These are phyloP conservation scores for Geranium rotundifolium DNA, from an alignment of 345 rosid genomes.

Conservation along the genomic window DNA sequence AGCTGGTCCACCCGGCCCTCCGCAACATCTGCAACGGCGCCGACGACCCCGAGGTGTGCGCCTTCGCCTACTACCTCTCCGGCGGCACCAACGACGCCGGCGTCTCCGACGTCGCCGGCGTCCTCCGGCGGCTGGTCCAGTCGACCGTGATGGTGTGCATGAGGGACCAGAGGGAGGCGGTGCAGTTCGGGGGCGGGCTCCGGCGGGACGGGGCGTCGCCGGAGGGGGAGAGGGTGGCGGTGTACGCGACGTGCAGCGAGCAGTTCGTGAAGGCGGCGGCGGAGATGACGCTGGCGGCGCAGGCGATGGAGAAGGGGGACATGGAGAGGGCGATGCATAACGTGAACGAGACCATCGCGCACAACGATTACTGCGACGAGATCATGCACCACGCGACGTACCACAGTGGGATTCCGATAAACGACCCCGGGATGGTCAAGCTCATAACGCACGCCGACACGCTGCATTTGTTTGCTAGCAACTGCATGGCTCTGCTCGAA, in stretches of 20 bases:
- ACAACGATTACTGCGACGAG: neutral
- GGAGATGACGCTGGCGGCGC: neutral
- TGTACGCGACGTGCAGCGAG: neutral
- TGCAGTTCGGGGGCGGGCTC: neutral
- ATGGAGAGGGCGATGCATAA: neutral
- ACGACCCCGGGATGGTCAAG: neutral
- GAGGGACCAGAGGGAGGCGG: neutral
- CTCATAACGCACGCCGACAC: neutral
- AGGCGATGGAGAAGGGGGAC: neutral
- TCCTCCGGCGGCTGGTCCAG: too few relatives aligned
- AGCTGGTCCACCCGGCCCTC: too few relatives aligned
- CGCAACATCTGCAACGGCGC: too few relatives aligned
- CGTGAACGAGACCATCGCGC: neutral
- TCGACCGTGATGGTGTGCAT: too few relatives aligned
- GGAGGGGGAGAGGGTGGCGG: neutral
- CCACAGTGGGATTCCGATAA: neutral
- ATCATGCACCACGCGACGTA: neutral
- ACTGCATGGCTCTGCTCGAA: neutral
- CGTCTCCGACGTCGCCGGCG: too few relatives aligned
- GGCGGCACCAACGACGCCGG: too few relatives aligned
- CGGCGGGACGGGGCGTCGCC: neutral
- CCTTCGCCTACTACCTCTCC: too few relatives aligned
- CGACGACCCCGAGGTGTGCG: too few relatives aligned
- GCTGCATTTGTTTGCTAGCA: neutral
- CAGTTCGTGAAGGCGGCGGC: neutral